Evolutionary conservation across 495 filamentous ascomycete genomes (phyloP), one percentile per base, ranked within the genome.

Genomic region (Lepidopterella palustris): DNA sequence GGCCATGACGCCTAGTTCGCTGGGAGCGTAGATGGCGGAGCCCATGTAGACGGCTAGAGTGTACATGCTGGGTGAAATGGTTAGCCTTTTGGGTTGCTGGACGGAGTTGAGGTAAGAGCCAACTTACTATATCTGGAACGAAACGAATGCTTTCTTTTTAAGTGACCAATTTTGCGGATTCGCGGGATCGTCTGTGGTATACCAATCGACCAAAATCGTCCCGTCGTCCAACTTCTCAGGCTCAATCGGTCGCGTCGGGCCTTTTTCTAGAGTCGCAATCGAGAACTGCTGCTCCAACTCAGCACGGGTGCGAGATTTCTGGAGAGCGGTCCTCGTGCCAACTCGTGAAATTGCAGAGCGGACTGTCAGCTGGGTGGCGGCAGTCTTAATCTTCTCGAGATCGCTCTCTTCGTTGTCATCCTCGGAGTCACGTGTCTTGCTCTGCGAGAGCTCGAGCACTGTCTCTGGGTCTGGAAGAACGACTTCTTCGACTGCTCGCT

Each of bases 1-100:
- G 11, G 73, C 51, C 65, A 76, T 72, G 27, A 81, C 62, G 11
- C 67, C 67, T n/a, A 21, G 25, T 60, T 25, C 62, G 27, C 67
- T 73, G n/a, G 72, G 68, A 0, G 75, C 72, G 69, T 79, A 82
- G 65, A 81, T 80, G 6, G 78, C 73, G 6, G 71, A 74, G 15
- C 77, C 74, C 57, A 74, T 78, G 61, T 79, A 79, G 11, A 81
- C 73, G 1, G 75, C 73, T 31, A 79, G 72, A 6, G 78, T 78
- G 42, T 76, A 80, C 57, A 78, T 71, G 45, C 72, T 75, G 32
- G n/a, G 74, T 50, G 8, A 71, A n/a, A n/a, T 72, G 18, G 74
- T 60, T 60, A 77, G 27, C 15, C 5, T 27, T 50, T 25, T 11
- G 5, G 11, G 32, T 15, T 29, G 10, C 0, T 23, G 35, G 9